Evolutionary conservation across 495 filamentous ascomycete species (phyloP).

Genomic region (Penicillium bialowiezense): DNA sequence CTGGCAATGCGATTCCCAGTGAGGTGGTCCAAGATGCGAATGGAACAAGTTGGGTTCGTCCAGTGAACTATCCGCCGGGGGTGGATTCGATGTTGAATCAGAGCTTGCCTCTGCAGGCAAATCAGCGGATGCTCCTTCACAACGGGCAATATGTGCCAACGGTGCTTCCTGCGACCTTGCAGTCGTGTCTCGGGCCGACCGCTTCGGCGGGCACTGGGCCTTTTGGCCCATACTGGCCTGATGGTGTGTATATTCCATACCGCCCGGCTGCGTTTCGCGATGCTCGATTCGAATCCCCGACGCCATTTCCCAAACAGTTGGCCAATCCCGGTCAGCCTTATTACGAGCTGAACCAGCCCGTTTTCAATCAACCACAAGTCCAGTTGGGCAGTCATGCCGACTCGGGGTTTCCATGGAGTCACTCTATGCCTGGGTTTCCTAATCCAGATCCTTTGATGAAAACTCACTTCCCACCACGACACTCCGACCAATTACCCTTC

Average conservation of each 20-base stretch:
- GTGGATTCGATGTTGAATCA: slow-evolving; percentile 53
- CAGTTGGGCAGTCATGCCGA: slow-evolving; percentile 24
- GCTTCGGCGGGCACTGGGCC: slow-evolving; percentile 69
- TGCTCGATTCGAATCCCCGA: slow-evolving; percentile 43
- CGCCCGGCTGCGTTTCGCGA: slow-evolving; percentile 63
- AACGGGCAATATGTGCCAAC: slow-evolving; percentile 59
- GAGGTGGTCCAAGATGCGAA: slow-evolving; percentile 35
- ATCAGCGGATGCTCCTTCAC: slow-evolving; percentile 39
- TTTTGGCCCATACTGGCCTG: slow-evolving; percentile 75
- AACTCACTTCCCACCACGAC: slow-evolving; percentile 41
- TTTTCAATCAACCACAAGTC: slow-evolving; percentile 26
- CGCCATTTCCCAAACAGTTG: slow-evolving; percentile 17
- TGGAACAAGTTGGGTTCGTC: slow-evolving; percentile 44
- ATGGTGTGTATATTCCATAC: slow-evolving; percentile 75
- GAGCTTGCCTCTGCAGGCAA: slow-evolving; percentile 38
- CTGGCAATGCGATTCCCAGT: slow-evolving; percentile 22
- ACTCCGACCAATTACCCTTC: slow-evolving; percentile 41
- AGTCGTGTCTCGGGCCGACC: slow-evolving; percentile 67
- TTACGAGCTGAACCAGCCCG: slow-evolving; percentile 29
- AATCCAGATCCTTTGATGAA: slow-evolving; percentile 30
- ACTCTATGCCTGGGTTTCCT: slow-evolving; percentile 22
- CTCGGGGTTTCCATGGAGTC: slow-evolving; percentile 31
- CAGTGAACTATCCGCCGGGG: slow-evolving; percentile 39
- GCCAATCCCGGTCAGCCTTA: slow-evolving; percentile 15
- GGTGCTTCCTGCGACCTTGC: slow-evolving; percentile 67